Evolutionary conservation across 176 grass and related monocot genomes (phyloP).

Genomic region (Aechmea fasciata): DNA sequence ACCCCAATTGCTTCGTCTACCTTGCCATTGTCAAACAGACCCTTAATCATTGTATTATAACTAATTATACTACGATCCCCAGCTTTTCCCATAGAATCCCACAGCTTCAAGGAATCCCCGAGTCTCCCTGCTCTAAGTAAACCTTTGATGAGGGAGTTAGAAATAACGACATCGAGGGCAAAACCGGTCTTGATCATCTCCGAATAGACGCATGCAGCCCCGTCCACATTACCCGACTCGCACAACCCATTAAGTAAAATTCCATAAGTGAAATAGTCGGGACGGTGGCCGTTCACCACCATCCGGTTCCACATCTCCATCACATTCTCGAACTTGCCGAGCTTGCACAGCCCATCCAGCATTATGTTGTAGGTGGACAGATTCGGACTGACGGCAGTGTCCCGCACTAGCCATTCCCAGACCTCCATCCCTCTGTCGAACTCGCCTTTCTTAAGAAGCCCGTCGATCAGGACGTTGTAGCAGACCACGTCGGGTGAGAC

Average conservation of each 20-base stretch:
- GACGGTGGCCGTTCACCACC: constrained; percentile 55
- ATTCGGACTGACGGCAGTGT: constrained; percentile 37
- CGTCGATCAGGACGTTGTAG: constrained; percentile 63
- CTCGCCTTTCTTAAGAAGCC: constrained; percentile 43
- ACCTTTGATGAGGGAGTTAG: constrained; percentile 63
- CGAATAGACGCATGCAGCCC: constrained; percentile 39
- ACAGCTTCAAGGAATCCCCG: constrained; percentile 45
- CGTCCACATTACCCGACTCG: constrained; percentile 49
- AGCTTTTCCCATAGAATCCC: constrained; percentile 33
- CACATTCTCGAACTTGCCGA: constrained; percentile 51
- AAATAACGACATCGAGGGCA: constrained; percentile 53
- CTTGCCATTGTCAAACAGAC: constrained; percentile 54
- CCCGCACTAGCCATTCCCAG: constrained; percentile 60
- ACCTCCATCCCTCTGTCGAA: constrained; percentile 52
- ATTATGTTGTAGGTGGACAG: constrained; percentile 67
- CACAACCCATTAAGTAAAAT: constrained; percentile 83
- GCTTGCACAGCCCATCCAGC: constrained; percentile 78
- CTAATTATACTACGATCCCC: constrained; percentile 35
- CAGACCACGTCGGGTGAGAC: constrained; percentile 56
- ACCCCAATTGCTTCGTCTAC: constrained; percentile 41
- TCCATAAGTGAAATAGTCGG: constrained; percentile 44
- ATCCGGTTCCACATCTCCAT: constrained; percentile 68
- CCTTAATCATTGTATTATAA: constrained; percentile 75
- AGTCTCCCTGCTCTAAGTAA: constrained; percentile 44
- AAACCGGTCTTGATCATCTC: constrained; percentile 72